Evolutionary conservation across 805 yeast genomes (phyloP).

Genomic region (Huiozyma sinensis): DNA sequence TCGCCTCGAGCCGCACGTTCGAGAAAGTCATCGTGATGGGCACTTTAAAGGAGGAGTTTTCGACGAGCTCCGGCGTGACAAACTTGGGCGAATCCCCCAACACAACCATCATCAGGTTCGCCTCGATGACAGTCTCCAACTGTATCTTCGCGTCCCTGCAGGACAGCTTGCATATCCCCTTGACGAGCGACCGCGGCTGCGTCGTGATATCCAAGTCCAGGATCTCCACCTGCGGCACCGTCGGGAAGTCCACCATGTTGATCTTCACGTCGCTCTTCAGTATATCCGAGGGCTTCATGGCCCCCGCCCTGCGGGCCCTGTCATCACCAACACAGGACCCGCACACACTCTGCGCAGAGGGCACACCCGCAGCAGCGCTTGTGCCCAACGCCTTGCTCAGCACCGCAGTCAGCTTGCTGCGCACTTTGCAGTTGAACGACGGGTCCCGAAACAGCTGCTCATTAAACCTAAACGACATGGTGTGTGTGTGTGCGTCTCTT

Average conservation of each 20-base stretch:
- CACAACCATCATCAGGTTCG: constrained; percentile 23
- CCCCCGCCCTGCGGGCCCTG: neutral
- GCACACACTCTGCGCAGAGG: neutral
- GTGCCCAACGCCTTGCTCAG: constrained; percentile 11
- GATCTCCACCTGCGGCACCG: constrained; percentile 25
- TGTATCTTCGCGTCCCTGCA: constrained; percentile 25
- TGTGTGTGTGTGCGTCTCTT: neutral
- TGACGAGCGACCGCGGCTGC: constrained; percentile 24
- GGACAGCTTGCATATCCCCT: constrained; percentile 27
- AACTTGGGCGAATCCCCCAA: constrained; percentile 21
- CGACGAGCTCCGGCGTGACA: constrained; percentile 24
- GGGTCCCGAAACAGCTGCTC: constrained; percentile 21
- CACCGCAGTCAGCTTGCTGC: constrained; percentile 19
- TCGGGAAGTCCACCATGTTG: constrained; percentile 21
- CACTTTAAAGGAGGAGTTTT: constrained; percentile 26
- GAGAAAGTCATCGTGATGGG: constrained; percentile 28
- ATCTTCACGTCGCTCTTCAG: constrained; percentile 25
- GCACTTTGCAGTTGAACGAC: constrained; percentile 22
- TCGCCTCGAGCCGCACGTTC: constrained; percentile 26
- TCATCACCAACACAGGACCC: neutral
- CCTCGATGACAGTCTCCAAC: constrained; percentile 27
- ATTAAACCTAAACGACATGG: constrained; percentile 26
- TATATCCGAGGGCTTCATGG: constrained; percentile 5
- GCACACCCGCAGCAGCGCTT: neutral
- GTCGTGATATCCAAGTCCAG: constrained; percentile 25